These are phyloP conservation scores for Alternaria infectoria DNA, from an alignment of 2,329 filamentous ascomycete genomes.

Conservation along the genomic window DNA sequence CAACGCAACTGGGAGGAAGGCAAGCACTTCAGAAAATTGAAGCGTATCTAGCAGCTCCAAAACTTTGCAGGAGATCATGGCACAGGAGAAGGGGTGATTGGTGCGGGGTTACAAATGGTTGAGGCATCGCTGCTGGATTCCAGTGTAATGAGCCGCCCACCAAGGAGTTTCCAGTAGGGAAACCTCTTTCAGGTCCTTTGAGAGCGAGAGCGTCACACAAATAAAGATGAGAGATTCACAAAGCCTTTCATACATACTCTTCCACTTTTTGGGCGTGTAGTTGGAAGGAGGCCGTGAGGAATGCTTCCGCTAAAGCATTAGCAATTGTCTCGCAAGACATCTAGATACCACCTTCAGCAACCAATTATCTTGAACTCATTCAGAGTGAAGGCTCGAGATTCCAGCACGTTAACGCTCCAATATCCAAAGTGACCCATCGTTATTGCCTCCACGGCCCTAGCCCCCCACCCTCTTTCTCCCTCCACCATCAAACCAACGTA, in stretches of 20 bases:
- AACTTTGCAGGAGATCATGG: not conserved
- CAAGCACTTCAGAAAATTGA: not conserved
- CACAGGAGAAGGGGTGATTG: not conserved
- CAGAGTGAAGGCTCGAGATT: not conserved
- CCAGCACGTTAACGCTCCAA: not conserved
- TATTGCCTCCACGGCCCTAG: not conserved
- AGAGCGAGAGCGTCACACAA: not conserved
- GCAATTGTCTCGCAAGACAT: not conserved
- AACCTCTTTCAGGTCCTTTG: not conserved
- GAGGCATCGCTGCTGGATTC: not conserved
- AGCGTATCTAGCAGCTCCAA: not conserved
- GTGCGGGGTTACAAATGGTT: not conserved
- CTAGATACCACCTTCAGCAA: not conserved
- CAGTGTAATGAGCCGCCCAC: not conserved
- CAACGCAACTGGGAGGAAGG: not conserved
- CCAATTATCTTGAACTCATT: accelerated
- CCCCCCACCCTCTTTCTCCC: not conserved
- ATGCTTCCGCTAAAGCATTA: not conserved
- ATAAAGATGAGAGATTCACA: not conserved
- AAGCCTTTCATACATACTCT: not conserved
- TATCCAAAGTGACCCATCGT: not conserved
- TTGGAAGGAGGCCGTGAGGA: not conserved
- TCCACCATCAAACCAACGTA: not conserved
- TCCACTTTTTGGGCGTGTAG: not conserved
- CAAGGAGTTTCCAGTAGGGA: not conserved